Conservation (phyloP, 2,329 filamentous ascomycete genomes). For the Alternaria sp. region DNA sequence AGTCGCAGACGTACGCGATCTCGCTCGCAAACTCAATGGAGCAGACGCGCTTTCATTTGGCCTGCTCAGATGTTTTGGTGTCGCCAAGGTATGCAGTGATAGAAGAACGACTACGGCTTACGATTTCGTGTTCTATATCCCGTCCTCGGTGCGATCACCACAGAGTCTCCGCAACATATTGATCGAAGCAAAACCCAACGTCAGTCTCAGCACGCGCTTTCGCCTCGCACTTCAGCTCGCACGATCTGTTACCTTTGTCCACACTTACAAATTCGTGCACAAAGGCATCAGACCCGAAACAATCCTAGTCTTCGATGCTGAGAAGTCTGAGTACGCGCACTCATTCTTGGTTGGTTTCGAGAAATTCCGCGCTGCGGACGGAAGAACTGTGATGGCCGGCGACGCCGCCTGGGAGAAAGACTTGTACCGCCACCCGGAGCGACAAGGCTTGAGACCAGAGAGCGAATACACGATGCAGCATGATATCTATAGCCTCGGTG, state of each 20-base stretch:
- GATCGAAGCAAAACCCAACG: not conserved
- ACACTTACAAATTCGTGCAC: not conserved
- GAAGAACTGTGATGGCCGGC: too few relatives aligned
- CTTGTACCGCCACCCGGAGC: not conserved
- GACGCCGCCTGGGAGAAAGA: not conserved
- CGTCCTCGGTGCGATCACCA: not conserved
- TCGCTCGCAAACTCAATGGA: too few relatives aligned
- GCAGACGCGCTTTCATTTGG: too few relatives aligned
- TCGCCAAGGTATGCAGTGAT: too few relatives aligned
- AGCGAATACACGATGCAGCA: not conserved
- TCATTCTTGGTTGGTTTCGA: not conserved
- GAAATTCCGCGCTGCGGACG: not conserved
- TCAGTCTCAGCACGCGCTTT: not conserved
- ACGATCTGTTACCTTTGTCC: not conserved
- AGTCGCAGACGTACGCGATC: too few relatives aligned
- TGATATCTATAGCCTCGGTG: not conserved
- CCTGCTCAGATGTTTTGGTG: too few relatives aligned
- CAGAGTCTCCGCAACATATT: not conserved
- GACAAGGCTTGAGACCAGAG: not conserved
- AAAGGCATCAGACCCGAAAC: not conserved
- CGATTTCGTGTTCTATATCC: too few relatives aligned
- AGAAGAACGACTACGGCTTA: too few relatives aligned
- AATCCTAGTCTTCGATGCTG: rapidly evolving
- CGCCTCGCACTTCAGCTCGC: not conserved
- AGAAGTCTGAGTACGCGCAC: rapidly evolving